Evolutionary conservation across 495 filamentous ascomycete species (phyloP).

Genomic region (Talaromyces liani): DNA sequence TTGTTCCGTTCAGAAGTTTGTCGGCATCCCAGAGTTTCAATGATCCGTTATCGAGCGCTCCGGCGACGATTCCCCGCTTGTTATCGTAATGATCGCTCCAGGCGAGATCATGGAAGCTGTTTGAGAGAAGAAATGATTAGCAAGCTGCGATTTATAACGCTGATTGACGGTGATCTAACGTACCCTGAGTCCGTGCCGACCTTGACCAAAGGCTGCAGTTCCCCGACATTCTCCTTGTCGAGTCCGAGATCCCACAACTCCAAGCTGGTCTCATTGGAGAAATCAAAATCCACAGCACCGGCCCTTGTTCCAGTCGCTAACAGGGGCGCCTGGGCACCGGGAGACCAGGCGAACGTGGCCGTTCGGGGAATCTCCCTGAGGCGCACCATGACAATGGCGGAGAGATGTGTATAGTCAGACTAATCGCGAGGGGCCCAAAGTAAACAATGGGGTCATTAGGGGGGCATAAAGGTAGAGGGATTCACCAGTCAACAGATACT

Average conservation of each 20-base stretch:
- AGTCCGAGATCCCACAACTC: slow-evolving; percentile 93
- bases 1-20: slow-evolving; percentile 62
- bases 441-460: slow-evolving; percentile 12
- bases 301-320: slow-evolving; percentile 93
- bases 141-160: neutral
- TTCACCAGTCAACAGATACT: neutral
- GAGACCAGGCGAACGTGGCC: slow-evolving; percentile 95
- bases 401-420: slow-evolving; percentile 7
- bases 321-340: slow-evolving; percentile 63
- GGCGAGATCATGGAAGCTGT: slow-evolving; percentile 92
- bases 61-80: slow-evolving; percentile 81
- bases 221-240: slow-evolving; percentile 63
- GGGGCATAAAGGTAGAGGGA: slow-evolving; percentile 12
- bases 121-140: slow-evolving; percentile 4
- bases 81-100: slow-evolving; percentile 78
- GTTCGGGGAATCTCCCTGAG: slow-evolving; percentile 93
- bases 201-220: slow-evolving; percentile 78
- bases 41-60: slow-evolving; percentile 93
- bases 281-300: slow-evolving; percentile 92
- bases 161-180: slow-evolving; percentile 8
- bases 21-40: slow-evolving; percentile 92
- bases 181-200: slow-evolving; percentile 88
- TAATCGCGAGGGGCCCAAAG: slow-evolving; percentile 14
- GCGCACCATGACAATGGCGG: slow-evolving; percentile 69
- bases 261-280: slow-evolving; percentile 93